Conservation (phyloP, 2,329 filamentous ascomycete species). For the Ceratocystis papillata region DNA sequence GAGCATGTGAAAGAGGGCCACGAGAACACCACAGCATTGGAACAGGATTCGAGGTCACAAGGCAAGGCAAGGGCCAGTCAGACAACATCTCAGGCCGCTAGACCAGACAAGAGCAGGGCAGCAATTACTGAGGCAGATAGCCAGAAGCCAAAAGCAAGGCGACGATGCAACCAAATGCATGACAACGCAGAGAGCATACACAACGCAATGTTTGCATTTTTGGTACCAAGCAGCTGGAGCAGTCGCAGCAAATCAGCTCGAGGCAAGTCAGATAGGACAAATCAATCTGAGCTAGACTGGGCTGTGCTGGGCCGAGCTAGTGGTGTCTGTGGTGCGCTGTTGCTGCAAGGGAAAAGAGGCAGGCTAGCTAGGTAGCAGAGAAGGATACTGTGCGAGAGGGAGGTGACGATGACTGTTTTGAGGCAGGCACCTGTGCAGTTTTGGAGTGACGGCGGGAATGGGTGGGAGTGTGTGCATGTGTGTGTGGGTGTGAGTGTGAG, state of each 20-base stretch:
- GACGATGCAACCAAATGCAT: not conserved
- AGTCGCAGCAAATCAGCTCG: not conserved
- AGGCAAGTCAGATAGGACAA: not conserved
- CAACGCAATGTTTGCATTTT: not conserved
- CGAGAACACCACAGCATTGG: too few relatives aligned
- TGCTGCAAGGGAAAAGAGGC: too few relatives aligned
- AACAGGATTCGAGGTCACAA: too few relatives aligned
- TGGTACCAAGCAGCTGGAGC: not conserved
- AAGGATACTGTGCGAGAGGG: not conserved
- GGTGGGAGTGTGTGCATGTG: not conserved
- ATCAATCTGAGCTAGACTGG: not conserved
- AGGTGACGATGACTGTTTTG: not conserved
- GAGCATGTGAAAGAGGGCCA: too few relatives aligned
- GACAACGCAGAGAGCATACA: not conserved
- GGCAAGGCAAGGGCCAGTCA: too few relatives aligned
- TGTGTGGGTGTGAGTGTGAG: not conserved
- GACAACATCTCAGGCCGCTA: too few relatives aligned
- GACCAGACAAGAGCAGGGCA: too few relatives aligned
- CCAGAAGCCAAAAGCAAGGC: too few relatives aligned
- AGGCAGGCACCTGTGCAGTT: constrained; percentile 16
- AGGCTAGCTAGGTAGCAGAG: too few relatives aligned
- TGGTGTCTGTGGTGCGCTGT: not conserved
- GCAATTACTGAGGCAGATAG: too few relatives aligned
- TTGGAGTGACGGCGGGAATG: constrained; percentile 21
- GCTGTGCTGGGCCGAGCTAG: not conserved